These are phyloP conservation scores for Potentilla sterilis DNA, from an alignment of 306 rosid genomes.

Conservation along the genomic window DNA sequence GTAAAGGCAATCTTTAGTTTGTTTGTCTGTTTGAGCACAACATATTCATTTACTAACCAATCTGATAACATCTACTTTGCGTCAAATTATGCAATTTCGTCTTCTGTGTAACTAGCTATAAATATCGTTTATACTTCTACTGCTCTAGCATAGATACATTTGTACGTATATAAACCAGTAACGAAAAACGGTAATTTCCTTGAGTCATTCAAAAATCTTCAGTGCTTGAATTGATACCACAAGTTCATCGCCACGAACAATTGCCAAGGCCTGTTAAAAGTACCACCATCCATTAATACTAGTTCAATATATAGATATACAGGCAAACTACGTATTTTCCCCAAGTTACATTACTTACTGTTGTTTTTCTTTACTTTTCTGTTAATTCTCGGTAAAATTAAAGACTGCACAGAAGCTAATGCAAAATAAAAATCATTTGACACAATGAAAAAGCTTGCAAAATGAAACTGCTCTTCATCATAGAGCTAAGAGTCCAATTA, in stretches of 20 bases:
- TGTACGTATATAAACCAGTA: not conserved
- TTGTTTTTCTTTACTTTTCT: not conserved
- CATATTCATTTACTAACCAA: constrained; percentile 29
- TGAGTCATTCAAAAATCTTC: not conserved
- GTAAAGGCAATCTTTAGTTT: constrained; percentile 22
- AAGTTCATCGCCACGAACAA: constrained; percentile 33
- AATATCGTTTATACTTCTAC: not conserved
- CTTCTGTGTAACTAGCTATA: not conserved
- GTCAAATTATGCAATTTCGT: not conserved
- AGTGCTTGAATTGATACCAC: not conserved
- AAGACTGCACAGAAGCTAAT: not conserved
- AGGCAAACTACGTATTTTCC: not conserved
- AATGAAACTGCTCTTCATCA: not conserved
- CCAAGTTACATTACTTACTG: not conserved
- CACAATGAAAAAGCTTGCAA: not conserved
- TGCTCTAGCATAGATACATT: not conserved
- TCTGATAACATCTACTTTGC: not conserved
- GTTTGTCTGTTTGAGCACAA: constrained; percentile 32
- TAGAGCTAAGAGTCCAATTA: not conserved
- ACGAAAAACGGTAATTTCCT: not conserved
- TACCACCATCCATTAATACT: not conserved
- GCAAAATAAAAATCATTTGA: not conserved
- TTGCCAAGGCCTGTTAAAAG: constrained; percentile 24
- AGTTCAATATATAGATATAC: not conserved
- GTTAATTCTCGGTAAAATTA: not conserved